Base-by-base conservation (phyloP, 805 yeast species). In the Nakazawaea pomicola region DNA sequence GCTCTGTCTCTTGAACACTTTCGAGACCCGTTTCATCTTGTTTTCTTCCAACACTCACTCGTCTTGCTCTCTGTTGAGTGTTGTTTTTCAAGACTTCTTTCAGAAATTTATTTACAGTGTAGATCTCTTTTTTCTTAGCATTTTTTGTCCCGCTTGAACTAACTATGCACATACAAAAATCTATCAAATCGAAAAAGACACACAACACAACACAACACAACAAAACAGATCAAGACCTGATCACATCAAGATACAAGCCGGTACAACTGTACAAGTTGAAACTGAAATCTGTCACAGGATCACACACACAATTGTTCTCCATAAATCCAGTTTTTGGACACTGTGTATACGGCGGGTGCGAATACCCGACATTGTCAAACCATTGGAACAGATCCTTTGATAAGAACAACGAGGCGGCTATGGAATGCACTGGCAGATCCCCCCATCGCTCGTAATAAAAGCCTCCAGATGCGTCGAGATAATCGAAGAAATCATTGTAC, bases 381-480 rank as follows among this genome's bases (percentile, higher is more conserved):
- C 60, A 60, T 46, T 55, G 52, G 12, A 62, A 25, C 33, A 59
- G 57, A n/a, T 39, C 37, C 33, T 51, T 50, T 8, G 47, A 32
- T 33, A 44, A 49, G 40, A 68, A 54, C 29, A 62, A 47, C 8
- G 72, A 56, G 1, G 64, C 64, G 3, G 67, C 74, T 34, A 73
- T 61, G 2, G 76, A 58, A 53, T 72, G 77, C 28, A 73, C 57
- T 1, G 78, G 78, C 6, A 77, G 78, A 52, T 87, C 96, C 12
- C 96, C 96, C 95, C 95, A 88, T 49, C 96, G 70, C 63, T 87
- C 93, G 56, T 85, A 84, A 57, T 76, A 86, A 58, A 86, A 85
- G 0, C 95, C 95, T 41, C 93, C 95, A 4, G 74, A 62, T 24
- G 57, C 50, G 56, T 86, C 95, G 33, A 86, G 63, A 55, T 66